Evolutionary conservation across 2,329 filamentous ascomycete species (phyloP).

Genomic region (Cordyceps fumosorosea): DNA sequence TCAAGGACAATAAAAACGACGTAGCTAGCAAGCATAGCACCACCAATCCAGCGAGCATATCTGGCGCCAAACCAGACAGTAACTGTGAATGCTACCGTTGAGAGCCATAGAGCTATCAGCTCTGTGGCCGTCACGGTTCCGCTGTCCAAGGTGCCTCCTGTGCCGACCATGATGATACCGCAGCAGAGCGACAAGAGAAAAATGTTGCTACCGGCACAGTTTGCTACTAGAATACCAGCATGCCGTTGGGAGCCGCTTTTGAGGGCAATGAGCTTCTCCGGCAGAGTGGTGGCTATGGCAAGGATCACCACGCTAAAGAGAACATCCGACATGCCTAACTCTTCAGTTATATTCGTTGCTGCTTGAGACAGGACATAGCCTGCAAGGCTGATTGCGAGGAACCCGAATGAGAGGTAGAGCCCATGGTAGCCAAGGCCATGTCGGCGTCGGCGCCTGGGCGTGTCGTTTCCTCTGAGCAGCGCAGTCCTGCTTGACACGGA

Average conservation of each 20-base stretch:
- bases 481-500: not conserved
- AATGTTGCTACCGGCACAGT: conserved; percentile 47
- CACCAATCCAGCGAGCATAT: conserved; percentile 12
- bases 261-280: conserved; percentile 46
- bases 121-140: conserved; percentile 14
- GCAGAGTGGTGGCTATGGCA: conserved; percentile 46
- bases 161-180: conserved; percentile 28
- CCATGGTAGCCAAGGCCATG: conserved; percentile 16
- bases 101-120: conserved; percentile 16
- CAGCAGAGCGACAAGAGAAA: conserved; percentile 47
- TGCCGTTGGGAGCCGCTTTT: conserved; percentile 40
- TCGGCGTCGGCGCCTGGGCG: conserved; percentile 16
- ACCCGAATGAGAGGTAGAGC: conserved; percentile 35
- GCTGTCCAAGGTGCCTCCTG: conserved; percentile 7
- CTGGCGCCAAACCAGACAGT: conserved; percentile 18
- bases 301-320: conserved; percentile 42
- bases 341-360: conserved; percentile 35
- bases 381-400: conserved; percentile 38
- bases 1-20: conserved; percentile 6
- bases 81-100: conserved; percentile 15
- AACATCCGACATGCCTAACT: conserved; percentile 36
- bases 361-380: conserved; percentile 44
- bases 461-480: not conserved
- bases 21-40: conserved; percentile 14
- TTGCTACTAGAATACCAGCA: conserved; percentile 44